Evolutionary conservation across 768 basidiomycete species (phyloP).

Genomic region (Naganishia vishniacii): DNA sequence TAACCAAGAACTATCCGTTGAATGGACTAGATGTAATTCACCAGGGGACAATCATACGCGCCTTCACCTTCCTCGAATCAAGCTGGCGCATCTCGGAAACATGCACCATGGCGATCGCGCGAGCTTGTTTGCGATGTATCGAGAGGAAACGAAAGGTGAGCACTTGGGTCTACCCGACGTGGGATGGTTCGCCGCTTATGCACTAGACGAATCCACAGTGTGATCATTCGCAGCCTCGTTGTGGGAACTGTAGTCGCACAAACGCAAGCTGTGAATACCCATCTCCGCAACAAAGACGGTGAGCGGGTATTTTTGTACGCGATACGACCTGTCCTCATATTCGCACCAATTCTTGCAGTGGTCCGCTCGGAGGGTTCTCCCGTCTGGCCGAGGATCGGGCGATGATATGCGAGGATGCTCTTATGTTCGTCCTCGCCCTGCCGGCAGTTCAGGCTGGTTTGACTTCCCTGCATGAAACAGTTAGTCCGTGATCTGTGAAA

Average conservation of each 20-base stretch:
- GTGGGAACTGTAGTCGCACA: neutral
- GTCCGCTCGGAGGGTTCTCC: conserved; percentile 10
- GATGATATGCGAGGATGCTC: conserved; percentile 13
- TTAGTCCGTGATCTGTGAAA: too few species aligned
- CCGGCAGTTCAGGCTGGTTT: neutral
- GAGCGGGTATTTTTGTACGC: neutral
- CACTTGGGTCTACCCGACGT: neutral
- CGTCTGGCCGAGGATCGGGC: neutral
- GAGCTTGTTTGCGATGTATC: conserved; percentile 25
- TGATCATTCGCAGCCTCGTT: conserved; percentile 10
- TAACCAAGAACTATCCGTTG: too few species aligned
- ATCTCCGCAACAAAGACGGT: conserved; percentile 9
- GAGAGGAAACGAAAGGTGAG: conserved; percentile 19
- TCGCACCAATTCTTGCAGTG: neutral
- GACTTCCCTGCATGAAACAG: neutral
- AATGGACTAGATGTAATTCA: too few species aligned
- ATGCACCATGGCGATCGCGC: too few species aligned
- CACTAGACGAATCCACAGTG: conserved; percentile 7
- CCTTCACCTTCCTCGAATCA: too few species aligned
- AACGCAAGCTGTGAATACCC: conserved; percentile 6
- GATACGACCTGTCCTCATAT: neutral
- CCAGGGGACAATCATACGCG: too few species aligned
- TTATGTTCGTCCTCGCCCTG: neutral
- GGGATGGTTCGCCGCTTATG: neutral
- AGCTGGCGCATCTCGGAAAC: too few species aligned